A percentile compares a stretch with the other conserved stretches of the same genome.
These are phyloP conservation scores for Malbranchea zuffiana DNA, from an alignment of 2,329 filamentous ascomycete genomes.

Conservation along the genomic window DNA sequence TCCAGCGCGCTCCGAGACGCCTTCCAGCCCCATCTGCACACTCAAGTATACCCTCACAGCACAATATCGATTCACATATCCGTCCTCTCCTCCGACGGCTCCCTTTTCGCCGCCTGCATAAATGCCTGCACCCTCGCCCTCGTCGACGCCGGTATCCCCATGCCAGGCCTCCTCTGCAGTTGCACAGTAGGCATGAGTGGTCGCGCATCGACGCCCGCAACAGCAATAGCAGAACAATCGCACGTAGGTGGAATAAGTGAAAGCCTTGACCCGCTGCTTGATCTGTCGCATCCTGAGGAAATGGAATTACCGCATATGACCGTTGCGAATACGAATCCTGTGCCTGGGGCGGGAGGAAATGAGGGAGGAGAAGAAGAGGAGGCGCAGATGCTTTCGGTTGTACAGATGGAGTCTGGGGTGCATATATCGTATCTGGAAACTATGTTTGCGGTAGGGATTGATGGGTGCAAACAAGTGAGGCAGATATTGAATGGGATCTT, in stretches of 20 bases:
- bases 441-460: conserved; percentile 84
- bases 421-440: conserved; percentile 69
- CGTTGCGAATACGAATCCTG: conserved; percentile 52
- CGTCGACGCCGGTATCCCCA: conserved; percentile 88
- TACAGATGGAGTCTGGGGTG: conserved; percentile 82
- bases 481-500: conserved; percentile 72
- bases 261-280: conserved; percentile 33
- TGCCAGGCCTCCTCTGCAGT: conserved; percentile 81
- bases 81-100: conserved; percentile 81
- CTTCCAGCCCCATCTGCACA: conserved; percentile 67
- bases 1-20: conserved; percentile 62
- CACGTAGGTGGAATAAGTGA: conserved; percentile 26
- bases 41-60: conserved; percentile 78
- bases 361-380: conserved; percentile 43
- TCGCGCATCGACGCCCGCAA: conserved; percentile 32
- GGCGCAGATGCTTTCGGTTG: conserved; percentile 54
- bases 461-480: conserved; percentile 80
- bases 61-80: conserved; percentile 75
- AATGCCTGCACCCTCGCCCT: conserved; percentile 88
- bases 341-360: conserved; percentile 44
- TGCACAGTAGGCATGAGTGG: conserved; percentile 68
- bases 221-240: conserved; percentile 16
- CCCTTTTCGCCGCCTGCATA: conserved; percentile 74
- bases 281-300: conserved; percentile 37
- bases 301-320: conserved; percentile 83